Evolutionary conservation across 768 basidiomycete genomes (phyloP).

Genomic region (Russula foetens): DNA sequence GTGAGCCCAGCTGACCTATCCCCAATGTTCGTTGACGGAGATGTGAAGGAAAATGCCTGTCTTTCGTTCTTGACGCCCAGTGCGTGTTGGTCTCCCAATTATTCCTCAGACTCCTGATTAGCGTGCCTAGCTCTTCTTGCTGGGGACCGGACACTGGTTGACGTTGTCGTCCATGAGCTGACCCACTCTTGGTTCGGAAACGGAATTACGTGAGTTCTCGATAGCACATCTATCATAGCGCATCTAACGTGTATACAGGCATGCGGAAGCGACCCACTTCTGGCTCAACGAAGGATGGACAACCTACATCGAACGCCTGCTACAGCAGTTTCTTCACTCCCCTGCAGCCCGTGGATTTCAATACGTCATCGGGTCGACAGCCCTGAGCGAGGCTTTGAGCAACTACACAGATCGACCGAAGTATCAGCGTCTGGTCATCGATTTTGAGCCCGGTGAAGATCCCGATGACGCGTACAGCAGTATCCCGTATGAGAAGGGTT

Average conservation of each 20-base stretch:
- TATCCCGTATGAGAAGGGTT: conserved; percentile 85
- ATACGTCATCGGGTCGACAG: conserved; percentile 68
- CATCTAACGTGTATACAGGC: conserved; percentile 28
- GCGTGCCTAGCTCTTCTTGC: conserved; percentile 58
- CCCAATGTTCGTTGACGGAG: conserved; percentile 5
- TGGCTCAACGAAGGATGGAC: conserved; percentile 95
- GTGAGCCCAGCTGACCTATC: conserved; percentile 30
- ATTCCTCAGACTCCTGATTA: not conserved
- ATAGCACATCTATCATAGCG: not conserved
- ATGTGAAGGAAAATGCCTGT: conserved; percentile 74
- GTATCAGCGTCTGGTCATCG: conserved; percentile 74
- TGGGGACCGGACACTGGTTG: conserved; percentile 79
- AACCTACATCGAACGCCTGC: conserved; percentile 81
- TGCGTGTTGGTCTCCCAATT: conserved; percentile 27
- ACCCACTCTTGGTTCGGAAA: conserved; percentile 93
- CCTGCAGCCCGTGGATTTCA: conserved; percentile 74
- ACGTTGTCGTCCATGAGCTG: conserved; percentile 83
- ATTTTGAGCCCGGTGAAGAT: conserved; percentile 65
- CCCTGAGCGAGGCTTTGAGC: conserved; percentile 61
- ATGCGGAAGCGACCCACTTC: conserved; percentile 70
- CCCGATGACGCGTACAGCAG: conserved; percentile 68
- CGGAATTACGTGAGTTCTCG: conserved; percentile 54
- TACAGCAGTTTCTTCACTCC: conserved; percentile 61
- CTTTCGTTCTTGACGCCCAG: conserved; percentile 85
- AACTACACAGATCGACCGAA: conserved; percentile 51